Evolutionary conservation across 2,329 filamentous ascomycete species (phyloP).

Genomic region (Metarhizium robertsii): DNA sequence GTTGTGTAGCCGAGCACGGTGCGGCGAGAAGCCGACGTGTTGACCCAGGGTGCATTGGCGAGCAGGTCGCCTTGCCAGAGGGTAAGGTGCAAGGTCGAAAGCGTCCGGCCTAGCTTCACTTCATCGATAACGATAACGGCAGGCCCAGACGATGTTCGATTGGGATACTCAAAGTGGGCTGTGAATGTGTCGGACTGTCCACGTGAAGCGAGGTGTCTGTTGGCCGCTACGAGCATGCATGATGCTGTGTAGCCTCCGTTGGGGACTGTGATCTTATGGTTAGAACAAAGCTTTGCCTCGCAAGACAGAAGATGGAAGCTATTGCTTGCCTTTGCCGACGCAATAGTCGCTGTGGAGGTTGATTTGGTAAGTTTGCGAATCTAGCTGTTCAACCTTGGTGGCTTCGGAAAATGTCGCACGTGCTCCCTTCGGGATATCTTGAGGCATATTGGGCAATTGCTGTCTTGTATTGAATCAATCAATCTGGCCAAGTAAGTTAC

Average conservation of each 20-base stretch:
- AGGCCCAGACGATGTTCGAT: constrained; percentile 21
- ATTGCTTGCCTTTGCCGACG: constrained; percentile 14
- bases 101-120: constrained; percentile 2
- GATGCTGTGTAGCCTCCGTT: constrained; percentile 31
- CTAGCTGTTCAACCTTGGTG: constrained; percentile 12
- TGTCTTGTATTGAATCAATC: neutral
- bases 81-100: constrained; percentile 11
- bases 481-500: too few species aligned
- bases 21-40: constrained; percentile 15
- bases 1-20: constrained; percentile 23
- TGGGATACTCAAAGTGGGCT: constrained; percentile 25
- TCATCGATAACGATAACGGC: constrained; percentile 18
- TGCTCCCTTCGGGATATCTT: too few species aligned
- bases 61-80: constrained; percentile 25
- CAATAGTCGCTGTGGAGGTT: constrained; percentile 13
- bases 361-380: constrained; percentile 15
- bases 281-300: neutral
- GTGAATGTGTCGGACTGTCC: constrained; percentile 24
- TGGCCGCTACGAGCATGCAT: constrained; percentile 22
- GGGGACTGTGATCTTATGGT: constrained; percentile 18
- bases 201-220: constrained; percentile 16
- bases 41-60: constrained; percentile 19
- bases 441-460: neutral
- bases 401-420: constrained; percentile 8
- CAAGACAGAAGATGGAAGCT: neutral